These are phyloP conservation scores for Phytophthora cryptogea DNA, from an alignment of 352 stramenopile genomes.

Conservation along the genomic window DNA sequence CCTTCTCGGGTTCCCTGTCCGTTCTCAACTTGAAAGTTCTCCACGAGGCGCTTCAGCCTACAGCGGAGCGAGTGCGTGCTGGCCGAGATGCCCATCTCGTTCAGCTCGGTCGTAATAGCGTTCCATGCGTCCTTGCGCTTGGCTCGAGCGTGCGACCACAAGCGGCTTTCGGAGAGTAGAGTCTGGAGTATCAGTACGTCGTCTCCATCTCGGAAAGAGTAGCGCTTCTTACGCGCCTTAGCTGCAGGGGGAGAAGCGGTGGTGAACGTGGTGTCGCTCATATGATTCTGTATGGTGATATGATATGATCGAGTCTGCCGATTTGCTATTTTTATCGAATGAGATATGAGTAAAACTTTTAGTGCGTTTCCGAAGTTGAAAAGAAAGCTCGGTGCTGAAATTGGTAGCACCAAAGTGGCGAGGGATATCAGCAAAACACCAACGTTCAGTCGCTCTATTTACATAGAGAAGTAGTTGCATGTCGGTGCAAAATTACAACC, in stretches of 20 bases:
- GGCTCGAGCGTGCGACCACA: constrained; percentile 3
- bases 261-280: constrained; percentile 13
- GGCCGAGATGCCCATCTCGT: constrained; percentile 11
- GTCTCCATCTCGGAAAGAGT: constrained; percentile 20
- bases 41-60: constrained; percentile 13
- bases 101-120: constrained; percentile 12
- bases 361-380: too few relatives aligned
- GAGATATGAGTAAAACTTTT: too few relatives aligned
- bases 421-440: too few relatives aligned
- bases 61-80: constrained; percentile 18
- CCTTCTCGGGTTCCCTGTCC: constrained; percentile 2
- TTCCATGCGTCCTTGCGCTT: constrained; percentile 11
- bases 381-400: too few relatives aligned
- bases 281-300: constrained; percentile 8
- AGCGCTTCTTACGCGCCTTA: constrained; percentile 30
- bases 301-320: neutral
- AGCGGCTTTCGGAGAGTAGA: constrained; percentile 4
- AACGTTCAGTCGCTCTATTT: too few relatives aligned
- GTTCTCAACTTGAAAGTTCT: constrained; percentile 9
- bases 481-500: too few relatives aligned
- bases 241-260: neutral
- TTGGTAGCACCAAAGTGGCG: too few relatives aligned
- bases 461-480: too few relatives aligned
- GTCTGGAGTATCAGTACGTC: constrained; percentile 19
- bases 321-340: too few relatives aligned